These are phyloP conservation scores for Thermochaetoides thermophila DNA, from an alignment of 495 filamentous ascomycete species.

Conservation along the genomic window DNA sequence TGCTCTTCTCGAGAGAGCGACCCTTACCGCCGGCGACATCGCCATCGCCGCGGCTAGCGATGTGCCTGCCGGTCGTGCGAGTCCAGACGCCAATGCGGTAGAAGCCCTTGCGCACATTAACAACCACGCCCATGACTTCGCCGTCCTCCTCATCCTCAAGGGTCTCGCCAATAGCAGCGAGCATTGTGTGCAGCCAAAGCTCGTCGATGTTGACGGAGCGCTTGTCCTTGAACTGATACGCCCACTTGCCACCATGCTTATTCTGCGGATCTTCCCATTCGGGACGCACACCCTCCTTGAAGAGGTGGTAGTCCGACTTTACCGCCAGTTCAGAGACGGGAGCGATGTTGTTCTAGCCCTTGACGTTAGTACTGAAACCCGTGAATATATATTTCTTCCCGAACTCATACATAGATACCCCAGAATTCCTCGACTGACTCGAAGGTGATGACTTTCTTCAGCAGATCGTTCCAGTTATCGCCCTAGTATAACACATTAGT, in stretches of 20 bases:
- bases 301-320: conserved; percentile 98
- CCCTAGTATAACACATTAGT: too few relatives aligned
- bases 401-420: conserved; percentile 97
- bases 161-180: conserved; percentile 93
- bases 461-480: conserved; percentile 94
- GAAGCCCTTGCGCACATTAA: conserved; percentile 96
- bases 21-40: conserved; percentile 53
- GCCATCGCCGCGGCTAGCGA: conserved; percentile 57
- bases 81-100: conserved; percentile 92
- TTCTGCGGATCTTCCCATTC: conserved; percentile 98
- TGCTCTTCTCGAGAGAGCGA: conserved; percentile 61
- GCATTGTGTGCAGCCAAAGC: conserved; percentile 92
- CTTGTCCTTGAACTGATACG: conserved; percentile 93
- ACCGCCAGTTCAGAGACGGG: conserved; percentile 86
- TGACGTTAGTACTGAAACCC: too few relatives aligned
- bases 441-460: conserved; percentile 97
- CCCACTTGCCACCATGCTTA: conserved; percentile 98
- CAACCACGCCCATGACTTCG: conserved; percentile 98
- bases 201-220: conserved; percentile 81
- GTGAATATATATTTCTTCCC: too few relatives aligned
- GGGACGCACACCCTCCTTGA: conserved; percentile 91
- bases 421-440: conserved; percentile 99
- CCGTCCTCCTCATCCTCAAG: conserved; percentile 87
- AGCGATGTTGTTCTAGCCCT: conserved; percentile 99
- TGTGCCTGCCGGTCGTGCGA: conserved; percentile 70